Conservation (phyloP, 2,329 filamentous ascomycete species). For the Phialophora verrucosa region DNA sequence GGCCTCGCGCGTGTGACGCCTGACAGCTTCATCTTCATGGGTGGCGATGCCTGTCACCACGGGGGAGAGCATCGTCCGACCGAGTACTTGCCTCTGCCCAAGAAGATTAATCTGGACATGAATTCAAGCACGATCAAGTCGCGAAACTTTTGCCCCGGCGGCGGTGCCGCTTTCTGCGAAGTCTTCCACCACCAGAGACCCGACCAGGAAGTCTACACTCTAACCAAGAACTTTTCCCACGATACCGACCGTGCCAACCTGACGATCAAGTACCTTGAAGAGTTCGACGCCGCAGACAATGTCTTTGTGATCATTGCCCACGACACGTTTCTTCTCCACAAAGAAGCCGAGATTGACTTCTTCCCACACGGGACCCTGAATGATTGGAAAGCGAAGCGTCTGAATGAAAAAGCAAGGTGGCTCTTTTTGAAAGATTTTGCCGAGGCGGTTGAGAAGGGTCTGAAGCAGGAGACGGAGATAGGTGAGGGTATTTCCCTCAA, state of each 20-base stretch:
- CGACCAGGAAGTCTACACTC: conserved; percentile 30
- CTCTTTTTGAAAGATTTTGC: conserved; percentile 17
- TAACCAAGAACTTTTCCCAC: conserved; percentile 37
- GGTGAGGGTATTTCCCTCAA: no score
- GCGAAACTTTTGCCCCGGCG: conserved; percentile 16
- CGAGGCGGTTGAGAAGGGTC: no score
- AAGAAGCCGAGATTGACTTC: conserved; percentile 35
- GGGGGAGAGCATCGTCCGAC: conserved; percentile 49
- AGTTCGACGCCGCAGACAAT: conserved; percentile 41
- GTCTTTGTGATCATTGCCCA: conserved; percentile 45
- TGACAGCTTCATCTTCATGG: conserved; percentile 53
- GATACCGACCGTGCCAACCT: conserved; percentile 40
- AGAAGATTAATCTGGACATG: conserved; percentile 30
- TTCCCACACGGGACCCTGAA: conserved; percentile 43
- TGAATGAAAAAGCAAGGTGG: conserved; percentile 6
- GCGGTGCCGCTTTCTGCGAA: conserved; percentile 11
- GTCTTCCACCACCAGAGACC: conserved; percentile 15
- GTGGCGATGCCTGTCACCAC: conserved; percentile 53
- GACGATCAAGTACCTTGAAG: conserved; percentile 39
- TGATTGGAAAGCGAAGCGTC: conserved; percentile 38
- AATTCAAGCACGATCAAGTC: neutral
- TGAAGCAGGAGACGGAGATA: no score
- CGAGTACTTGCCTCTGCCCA: conserved; percentile 45
- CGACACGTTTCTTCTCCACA: conserved; percentile 32
- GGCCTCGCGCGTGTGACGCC: conserved; percentile 53